Evolutionary conservation across 2,329 filamentous ascomycete genomes (phyloP), one percentile per base, ranked within the genome.

Genomic region (Chaetomium sp.): DNA sequence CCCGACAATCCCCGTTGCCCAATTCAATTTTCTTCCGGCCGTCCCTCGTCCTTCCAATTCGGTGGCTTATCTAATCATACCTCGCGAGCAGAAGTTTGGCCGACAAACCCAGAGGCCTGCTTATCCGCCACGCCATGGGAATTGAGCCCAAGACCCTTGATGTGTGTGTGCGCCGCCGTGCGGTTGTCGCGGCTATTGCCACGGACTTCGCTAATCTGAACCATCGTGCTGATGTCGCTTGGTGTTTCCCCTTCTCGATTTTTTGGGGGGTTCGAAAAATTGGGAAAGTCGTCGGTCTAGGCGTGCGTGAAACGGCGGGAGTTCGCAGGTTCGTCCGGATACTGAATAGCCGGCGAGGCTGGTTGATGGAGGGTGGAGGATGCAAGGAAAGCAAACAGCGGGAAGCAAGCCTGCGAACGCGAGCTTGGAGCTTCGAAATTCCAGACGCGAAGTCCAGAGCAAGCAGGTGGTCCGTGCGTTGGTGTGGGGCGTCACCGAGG

Each of bases 141-240:
- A 68, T 89, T 88, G 64, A 99, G 76, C 14, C 94, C 94, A 42
- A 99, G 80, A 51, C 94, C 94, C 71, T 91, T 95, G 80, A 99
- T 99, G 74, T 99, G 94, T 52, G 92, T 96, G 75, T 99, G 94
- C 65, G 92, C 88, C 59, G 94, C 92, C 48, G 94, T 99, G 70
- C 94, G 86, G 76, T 95, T 94, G 73, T 96, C 92, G 78, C 94
- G 91, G 77, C 86, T 85, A 76, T 90, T 92, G 77, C 88, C 88
- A 79, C 95, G 95, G 69, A 95, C 89, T 77, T 96, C 91, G 77
- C 88, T 95, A 74, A 94, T 91, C 72, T 91, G 87, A 66, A 92
- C 88, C 88, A 91, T 92, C 68, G 68, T 67, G 66, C 19, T 27
- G 19, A 27, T 27, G 19, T 27, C 19, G 19, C 19, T 27, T 27